phyloP scores from a whole-genome alignment of 2,329 filamentous ascomycete genomes.

The Xylaria sp. region DNA sequence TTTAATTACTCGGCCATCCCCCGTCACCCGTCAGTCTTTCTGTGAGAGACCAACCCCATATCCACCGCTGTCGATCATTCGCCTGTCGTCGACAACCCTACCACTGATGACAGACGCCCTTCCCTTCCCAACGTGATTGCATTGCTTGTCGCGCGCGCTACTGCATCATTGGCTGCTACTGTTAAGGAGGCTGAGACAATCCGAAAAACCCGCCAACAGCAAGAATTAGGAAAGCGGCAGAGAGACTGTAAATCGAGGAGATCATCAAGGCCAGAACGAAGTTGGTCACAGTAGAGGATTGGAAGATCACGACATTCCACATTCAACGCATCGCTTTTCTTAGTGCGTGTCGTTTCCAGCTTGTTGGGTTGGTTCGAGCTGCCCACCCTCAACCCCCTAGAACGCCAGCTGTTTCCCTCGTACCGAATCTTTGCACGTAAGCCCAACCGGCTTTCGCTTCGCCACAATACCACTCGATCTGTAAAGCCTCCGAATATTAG shows the following conservation, averaged over 20 bases:
- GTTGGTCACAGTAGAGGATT: neutral
- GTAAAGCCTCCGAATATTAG: neutral
- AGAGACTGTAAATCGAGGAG: neutral
- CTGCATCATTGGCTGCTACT: conserved; percentile 13
- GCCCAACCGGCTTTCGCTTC: conserved; percentile 27
- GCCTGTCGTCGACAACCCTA: neutral
- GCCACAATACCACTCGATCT: conserved; percentile 23
- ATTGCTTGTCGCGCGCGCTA: conserved; percentile 16
- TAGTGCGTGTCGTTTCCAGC: neutral
- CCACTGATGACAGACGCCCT: conserved; percentile 11
- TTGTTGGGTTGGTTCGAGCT: conserved; percentile 4
- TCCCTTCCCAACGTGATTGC: conserved; percentile 17
- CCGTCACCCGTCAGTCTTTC: conserved; percentile 24
- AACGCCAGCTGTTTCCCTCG: conserved; percentile 3
- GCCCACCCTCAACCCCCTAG: neutral
- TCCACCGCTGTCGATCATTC: conserved; percentile 22
- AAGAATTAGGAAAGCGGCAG: conserved; percentile 5
- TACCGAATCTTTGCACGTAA: conserved; percentile 12
- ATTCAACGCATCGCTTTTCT: neutral
- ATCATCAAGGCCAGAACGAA: neutral
- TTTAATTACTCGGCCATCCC: conserved; percentile 28
- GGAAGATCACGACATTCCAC: neutral
- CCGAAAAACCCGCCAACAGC: neutral
- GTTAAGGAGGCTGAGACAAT: conserved; percentile 16
- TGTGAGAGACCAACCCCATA: conserved; percentile 25